A percentile compares a stretch with the other conserved stretches of the same genome.
Evolutionary conservation across 805 yeast genomes (phyloP).

Genomic region (Komagataella mondaviorum): DNA sequence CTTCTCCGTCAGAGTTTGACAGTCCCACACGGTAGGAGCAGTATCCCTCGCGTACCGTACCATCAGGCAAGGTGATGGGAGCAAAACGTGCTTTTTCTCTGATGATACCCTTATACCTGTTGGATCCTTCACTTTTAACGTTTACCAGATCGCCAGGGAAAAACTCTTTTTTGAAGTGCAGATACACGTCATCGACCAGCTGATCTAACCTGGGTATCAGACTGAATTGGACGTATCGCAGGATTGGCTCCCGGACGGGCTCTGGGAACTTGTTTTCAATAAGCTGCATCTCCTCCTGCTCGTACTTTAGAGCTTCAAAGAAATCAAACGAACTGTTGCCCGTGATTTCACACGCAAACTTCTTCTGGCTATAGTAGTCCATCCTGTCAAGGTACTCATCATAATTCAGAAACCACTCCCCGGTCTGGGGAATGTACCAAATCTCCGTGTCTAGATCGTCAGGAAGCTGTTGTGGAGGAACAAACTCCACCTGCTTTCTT

Average conservation of each 20-base stretch:
- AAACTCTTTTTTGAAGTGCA: slow-evolving; percentile 64
- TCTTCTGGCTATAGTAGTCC: slow-evolving; percentile 60
- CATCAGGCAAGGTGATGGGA: slow-evolving; percentile 23
- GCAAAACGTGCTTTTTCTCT: slow-evolving; percentile 80
- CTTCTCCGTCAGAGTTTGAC: slow-evolving; percentile 28
- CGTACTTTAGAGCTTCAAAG: slow-evolving; percentile 79
- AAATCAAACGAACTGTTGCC: slow-evolving; percentile 87
- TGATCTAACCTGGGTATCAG: slow-evolving; percentile 71
- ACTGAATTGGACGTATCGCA: slow-evolving; percentile 73
- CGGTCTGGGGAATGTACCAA: slow-evolving; percentile 74
- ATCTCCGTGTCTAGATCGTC: slow-evolving; percentile 45
- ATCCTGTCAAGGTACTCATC: slow-evolving; percentile 60
- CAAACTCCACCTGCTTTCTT: slow-evolving; percentile 52
- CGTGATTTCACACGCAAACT: slow-evolving; percentile 91
- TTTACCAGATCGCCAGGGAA: slow-evolving; percentile 84
- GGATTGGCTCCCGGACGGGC: slow-evolving; percentile 83
- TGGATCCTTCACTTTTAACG: slow-evolving; percentile 33
- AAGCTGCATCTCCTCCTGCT: slow-evolving; percentile 43
- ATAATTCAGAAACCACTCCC: slow-evolving; percentile 76
- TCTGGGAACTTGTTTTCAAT: slow-evolving; percentile 84
- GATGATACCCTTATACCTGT: slow-evolving; percentile 42
- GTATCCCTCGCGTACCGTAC: slow-evolving; percentile 26
- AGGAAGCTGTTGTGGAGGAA: slow-evolving; percentile 46
- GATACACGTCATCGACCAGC: slow-evolving; percentile 78
- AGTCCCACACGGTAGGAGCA: slow-evolving; percentile 64